phyloP scores from a whole-genome alignment of 805 yeast species.

The Starmerella asiatica region DNA sequence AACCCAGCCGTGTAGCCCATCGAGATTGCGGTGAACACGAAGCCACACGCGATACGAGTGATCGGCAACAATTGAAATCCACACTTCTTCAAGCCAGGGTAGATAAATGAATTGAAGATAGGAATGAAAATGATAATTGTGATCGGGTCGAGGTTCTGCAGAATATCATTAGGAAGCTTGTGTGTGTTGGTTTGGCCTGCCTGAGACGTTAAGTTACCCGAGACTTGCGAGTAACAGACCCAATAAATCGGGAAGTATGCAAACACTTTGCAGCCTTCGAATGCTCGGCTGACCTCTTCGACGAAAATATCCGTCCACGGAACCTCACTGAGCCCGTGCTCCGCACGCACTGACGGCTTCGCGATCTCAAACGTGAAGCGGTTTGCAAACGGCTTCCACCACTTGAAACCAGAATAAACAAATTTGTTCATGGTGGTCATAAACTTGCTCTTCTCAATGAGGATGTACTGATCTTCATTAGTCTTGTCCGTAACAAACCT shows the following conservation, averaged over 20 bases:
- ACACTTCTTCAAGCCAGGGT: conserved; percentile 38
- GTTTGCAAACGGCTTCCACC: conserved; percentile 9
- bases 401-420: conserved; percentile 10
- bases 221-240: conserved; percentile 62
- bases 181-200: conserved; percentile 63
- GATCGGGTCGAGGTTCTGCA: conserved; percentile 63
- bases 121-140: conserved; percentile 70
- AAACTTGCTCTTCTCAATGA: conserved; percentile 1
- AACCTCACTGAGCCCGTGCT: conserved; percentile 29
- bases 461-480: conserved; percentile 2
- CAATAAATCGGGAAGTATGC: conserved; percentile 59
- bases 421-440: conserved; percentile 5
- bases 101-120: conserved; percentile 46
- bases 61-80: conserved; percentile 52
- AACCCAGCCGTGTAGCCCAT: conserved; percentile 68
- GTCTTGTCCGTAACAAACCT: conserved; percentile 6
- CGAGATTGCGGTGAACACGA: conserved; percentile 47
- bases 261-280: conserved; percentile 62
- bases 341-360: conserved; percentile 43
- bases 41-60: conserved; percentile 58
- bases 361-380: conserved; percentile 36
- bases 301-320: conserved; percentile 60
- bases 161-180: conserved; percentile 68
- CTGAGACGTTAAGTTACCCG: conserved; percentile 57
- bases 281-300: conserved; percentile 53